Percentiles rank a stretch among this genome's conserved stretches.
phyloP scores from a whole-genome alignment of 495 filamentous ascomycete species.

The Hamigera avellanea region DNA sequence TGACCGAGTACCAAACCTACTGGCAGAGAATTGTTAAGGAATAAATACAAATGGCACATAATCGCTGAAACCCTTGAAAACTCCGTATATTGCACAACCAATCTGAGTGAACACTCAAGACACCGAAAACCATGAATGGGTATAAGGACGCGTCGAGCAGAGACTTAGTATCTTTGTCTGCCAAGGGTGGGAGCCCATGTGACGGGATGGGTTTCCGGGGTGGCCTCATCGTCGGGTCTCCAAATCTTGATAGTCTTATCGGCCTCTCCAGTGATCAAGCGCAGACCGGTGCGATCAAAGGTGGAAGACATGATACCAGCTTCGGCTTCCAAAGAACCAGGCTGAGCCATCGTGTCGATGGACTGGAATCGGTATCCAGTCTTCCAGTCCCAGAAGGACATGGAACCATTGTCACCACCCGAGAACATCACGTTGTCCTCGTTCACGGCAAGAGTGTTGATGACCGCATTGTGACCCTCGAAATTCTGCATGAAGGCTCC shows the following conservation, averaged over 20 bases:
- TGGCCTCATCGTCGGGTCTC: slow-evolving; percentile 83
- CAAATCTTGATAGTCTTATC: slow-evolving; percentile 98
- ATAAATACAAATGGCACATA: no score
- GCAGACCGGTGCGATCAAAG: slow-evolving; percentile 78
- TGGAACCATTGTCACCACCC: slow-evolving; percentile 90
- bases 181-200: slow-evolving; percentile 86
- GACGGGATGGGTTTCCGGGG: slow-evolving; percentile 80
- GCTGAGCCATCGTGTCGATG: slow-evolving; percentile 83
- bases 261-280: slow-evolving; percentile 86
- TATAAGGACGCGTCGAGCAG: slow-evolving; percentile 3
- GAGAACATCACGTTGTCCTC: slow-evolving; percentile 93
- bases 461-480: slow-evolving; percentile 89
- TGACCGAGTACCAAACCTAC: no score
- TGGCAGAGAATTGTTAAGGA: no score
- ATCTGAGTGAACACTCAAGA: neutral
- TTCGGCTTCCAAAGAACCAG: slow-evolving; percentile 88
- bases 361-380: slow-evolving; percentile 83
- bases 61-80: neutral
- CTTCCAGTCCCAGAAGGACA: slow-evolving; percentile 99
- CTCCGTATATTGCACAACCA: neutral
- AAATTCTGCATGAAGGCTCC: slow-evolving; percentile 99
- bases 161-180: slow-evolving; percentile 50
- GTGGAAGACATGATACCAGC: slow-evolving; percentile 85
- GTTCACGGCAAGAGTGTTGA: slow-evolving; percentile 90
- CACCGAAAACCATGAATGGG: neutral